phyloP scores from a whole-genome alignment of 2,329 filamentous ascomycete genomes.

The Stenocarpella maydis region DNA sequence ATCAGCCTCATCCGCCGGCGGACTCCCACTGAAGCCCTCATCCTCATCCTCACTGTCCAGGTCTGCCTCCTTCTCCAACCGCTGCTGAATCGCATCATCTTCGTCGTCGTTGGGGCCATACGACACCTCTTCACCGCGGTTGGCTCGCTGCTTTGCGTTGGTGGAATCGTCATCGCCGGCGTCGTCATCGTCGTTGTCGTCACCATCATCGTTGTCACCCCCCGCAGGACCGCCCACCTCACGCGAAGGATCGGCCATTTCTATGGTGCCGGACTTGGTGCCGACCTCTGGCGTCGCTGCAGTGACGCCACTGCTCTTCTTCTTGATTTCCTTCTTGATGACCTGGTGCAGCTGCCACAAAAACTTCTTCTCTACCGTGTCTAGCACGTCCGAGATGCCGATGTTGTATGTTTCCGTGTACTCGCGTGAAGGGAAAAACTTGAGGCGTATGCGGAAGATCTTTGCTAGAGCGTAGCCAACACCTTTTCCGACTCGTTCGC shows the following conservation, averaged over 20 bases:
- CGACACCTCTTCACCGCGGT: constrained; percentile 82
- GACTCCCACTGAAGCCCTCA: constrained; percentile 61
- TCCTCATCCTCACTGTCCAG: constrained; percentile 58
- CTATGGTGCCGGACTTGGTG: constrained; percentile 60
- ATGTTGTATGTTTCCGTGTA: constrained; percentile 90
- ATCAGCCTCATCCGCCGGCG: constrained; percentile 49
- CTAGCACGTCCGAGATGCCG: constrained; percentile 76
- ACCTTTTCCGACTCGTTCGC: constrained; percentile 80
- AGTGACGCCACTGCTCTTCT: constrained; percentile 71
- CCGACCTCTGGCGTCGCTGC: constrained; percentile 81
- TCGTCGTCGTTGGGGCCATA: constrained; percentile 95
- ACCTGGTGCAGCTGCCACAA: constrained; percentile 75
- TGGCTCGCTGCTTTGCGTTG: constrained; percentile 75
- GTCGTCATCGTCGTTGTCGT: constrained; percentile 74
- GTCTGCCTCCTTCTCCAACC: constrained; percentile 64
- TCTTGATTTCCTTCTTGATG: constrained; percentile 83
- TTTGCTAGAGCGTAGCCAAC: constrained; percentile 76
- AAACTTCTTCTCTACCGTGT: constrained; percentile 82
- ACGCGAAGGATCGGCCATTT: constrained; percentile 53
- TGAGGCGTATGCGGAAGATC: constrained; percentile 81
- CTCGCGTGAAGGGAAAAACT: constrained; percentile 85
- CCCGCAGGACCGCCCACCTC: constrained; percentile 49
- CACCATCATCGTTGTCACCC: constrained; percentile 58
- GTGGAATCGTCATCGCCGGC: constrained; percentile 82
- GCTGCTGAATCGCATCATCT: constrained; percentile 76